Base-by-base conservation (phyloP, 148 eudicot genomes). In the Camellia granthamiana region DNA sequence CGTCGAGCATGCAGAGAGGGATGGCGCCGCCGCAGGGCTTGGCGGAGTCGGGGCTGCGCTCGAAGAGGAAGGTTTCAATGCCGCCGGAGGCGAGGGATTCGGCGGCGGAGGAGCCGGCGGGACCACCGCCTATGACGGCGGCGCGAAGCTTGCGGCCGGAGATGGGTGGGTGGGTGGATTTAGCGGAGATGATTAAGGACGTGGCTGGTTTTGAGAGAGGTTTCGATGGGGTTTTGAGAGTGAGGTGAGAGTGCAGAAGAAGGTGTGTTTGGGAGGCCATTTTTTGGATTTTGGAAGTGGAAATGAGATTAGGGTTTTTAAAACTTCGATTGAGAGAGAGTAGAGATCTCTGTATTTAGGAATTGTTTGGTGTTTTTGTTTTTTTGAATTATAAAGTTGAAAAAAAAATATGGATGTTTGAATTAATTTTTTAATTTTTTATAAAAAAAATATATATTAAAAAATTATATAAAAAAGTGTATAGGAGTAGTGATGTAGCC, bases 21-120 rank as follows among this genome's bases (percentile, higher is more conserved):
- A 95, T 91, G 5, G 98, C 98, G 62, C 97, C 97, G 49, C 97
- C 98, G 84, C 98, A 95, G 21, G 98, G 97, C 81, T 95, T 95
- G 55, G 98, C 92, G 7, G 90, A 89, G 41, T 84, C 56, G 3
- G 93, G 88, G 81, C 84, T 88, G 44, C 98, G 96, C 49, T 95
- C 97, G 80, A 95, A 95, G 47, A 95, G 83, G 77, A 88, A 95
- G 2, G 98, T 95, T 77, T 93, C 94, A 14, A 95, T 75, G 30
- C 97, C 97, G 59, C 94, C 93, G 16, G 82, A 14, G 49, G 97
- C 86, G 8, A 95, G 88, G 5, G 97, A 86, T 55, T 95, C 93
- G 0, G 97, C 98, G 30, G 97, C 90, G 41, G 93, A 95, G 49
- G 98, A 85, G 0, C 97, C 98, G 0, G 97, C 98, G 0, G 98